phyloP scores from a whole-genome alignment of 768 basidiomycete species.

The Mrakia hoshinonis region DNA sequence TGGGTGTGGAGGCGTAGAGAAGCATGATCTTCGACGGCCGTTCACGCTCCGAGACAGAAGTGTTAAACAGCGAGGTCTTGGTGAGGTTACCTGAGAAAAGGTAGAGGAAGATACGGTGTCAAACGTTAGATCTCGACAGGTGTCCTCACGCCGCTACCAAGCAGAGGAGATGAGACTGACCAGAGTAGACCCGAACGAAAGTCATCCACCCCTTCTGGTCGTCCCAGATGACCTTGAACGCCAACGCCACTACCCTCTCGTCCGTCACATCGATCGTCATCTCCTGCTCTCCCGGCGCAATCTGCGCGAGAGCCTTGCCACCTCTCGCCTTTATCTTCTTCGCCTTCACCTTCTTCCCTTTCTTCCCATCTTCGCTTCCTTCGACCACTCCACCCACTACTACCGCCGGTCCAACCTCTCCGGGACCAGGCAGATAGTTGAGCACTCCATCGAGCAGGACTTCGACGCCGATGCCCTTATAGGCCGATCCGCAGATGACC shows the following conservation, averaged over 20 bases:
- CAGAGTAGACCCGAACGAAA: slow-evolving; percentile 79
- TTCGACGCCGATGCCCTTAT: slow-evolving; percentile 71
- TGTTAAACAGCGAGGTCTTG: slow-evolving; percentile 54
- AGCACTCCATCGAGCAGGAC: slow-evolving; percentile 73
- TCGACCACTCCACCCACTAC: slow-evolving; percentile 13
- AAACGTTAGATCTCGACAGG: slow-evolving; percentile 13
- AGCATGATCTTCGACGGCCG: slow-evolving; percentile 65
- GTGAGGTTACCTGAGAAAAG: slow-evolving; percentile 55
- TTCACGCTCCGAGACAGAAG: slow-evolving; percentile 60
- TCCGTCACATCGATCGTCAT: slow-evolving; percentile 21
- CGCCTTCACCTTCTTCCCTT: background rate
- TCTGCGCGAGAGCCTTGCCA: slow-evolving; percentile 16
- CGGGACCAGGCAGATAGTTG: slow-evolving; percentile 65
- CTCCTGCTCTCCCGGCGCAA: slow-evolving; percentile 12
- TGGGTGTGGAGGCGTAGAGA: slow-evolving; percentile 63
- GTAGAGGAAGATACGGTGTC: background rate
- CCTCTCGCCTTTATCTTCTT: slow-evolving; percentile 24
- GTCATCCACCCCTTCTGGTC: slow-evolving; percentile 82
- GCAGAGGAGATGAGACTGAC: too few relatives aligned
- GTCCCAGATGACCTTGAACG: slow-evolving; percentile 87
- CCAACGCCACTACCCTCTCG: slow-evolving; percentile 43
- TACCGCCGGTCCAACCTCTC: slow-evolving; percentile 52
- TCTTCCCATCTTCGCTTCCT: background rate
- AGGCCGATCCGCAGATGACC: slow-evolving; percentile 72
- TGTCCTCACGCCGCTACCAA: too few relatives aligned